Percentiles rank a stretch among this genome's conserved stretches.
Evolutionary conservation across 495 filamentous ascomycete genomes (phyloP).

Genomic region (Hypoxylon subgilvum): DNA sequence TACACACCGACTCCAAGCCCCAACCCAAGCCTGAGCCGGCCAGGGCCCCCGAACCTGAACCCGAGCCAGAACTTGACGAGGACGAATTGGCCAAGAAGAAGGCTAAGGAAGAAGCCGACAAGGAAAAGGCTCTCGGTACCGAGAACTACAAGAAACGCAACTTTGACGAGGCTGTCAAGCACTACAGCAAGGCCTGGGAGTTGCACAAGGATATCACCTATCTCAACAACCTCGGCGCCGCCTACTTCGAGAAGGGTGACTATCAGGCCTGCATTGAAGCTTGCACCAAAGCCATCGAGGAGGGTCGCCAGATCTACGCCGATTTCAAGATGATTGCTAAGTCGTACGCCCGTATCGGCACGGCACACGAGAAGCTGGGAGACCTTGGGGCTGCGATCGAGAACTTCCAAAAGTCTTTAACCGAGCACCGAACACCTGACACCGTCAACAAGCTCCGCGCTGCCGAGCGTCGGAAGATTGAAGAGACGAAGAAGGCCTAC

Average conservation of each 20-base stretch:
- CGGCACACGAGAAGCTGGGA: conserved; percentile 85
- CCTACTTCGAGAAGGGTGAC: conserved; percentile 94
- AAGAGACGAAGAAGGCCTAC: conserved; percentile 77
- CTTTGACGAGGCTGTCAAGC: conserved; percentile 90
- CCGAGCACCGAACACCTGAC: conserved; percentile 95
- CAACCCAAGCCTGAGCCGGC: conserved; percentile 60
- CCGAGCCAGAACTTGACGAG: conserved; percentile 74
- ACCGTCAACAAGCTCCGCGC: conserved; percentile 88
- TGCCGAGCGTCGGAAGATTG: conserved; percentile 88
- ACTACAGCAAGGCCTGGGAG: conserved; percentile 96
- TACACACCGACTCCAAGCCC: conserved; percentile 54
- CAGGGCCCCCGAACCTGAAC: conserved; percentile 62
- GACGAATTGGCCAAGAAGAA: conserved; percentile 81
- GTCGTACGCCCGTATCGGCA: conserved; percentile 90
- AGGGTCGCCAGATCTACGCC: conserved; percentile 82
- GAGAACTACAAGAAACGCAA: conserved; percentile 97
- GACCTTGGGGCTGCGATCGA: conserved; percentile 83
- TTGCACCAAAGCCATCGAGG: conserved; percentile 86
- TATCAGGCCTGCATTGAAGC: conserved; percentile 82
- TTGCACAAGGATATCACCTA: conserved; percentile 95
- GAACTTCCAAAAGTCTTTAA: conserved; percentile 90
- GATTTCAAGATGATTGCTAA: conserved; percentile 99
- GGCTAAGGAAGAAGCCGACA: conserved; percentile 90
- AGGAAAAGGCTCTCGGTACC: conserved; percentile 92
- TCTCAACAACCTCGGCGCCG: conserved; percentile 93